These are phyloP conservation scores for Pythium sukuiense DNA, from an alignment of 352 stramenopile species.

Conservation along the genomic window DNA sequence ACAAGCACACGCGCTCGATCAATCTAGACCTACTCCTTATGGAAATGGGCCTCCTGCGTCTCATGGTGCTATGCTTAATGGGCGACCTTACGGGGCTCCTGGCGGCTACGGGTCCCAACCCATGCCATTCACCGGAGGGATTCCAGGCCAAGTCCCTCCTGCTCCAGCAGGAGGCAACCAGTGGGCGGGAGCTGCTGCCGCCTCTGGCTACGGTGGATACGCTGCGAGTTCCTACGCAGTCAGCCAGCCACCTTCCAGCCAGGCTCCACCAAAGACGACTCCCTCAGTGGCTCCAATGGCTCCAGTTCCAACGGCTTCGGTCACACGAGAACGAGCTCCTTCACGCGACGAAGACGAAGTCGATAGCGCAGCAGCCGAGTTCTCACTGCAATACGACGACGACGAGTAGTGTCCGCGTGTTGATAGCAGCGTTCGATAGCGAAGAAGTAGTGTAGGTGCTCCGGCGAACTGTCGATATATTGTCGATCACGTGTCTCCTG, in stretches of 20 bases:
- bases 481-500: not conserved
- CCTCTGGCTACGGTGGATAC: slow-evolving; percentile 22
- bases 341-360: slow-evolving; percentile 61
- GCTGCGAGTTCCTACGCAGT: not conserved
- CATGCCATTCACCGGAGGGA: slow-evolving; percentile 35
- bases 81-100: slow-evolving; percentile 22
- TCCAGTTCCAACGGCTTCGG: not conserved
- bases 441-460: not conserved
- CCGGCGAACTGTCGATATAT: not conserved
- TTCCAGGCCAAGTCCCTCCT: slow-evolving; percentile 41
- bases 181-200: slow-evolving; percentile 5
- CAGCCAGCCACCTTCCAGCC: not conserved
- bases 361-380: slow-evolving; percentile 56
- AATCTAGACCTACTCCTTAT: slow-evolving; percentile 54
- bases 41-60: slow-evolving; percentile 35
- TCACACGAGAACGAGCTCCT: slow-evolving; percentile 15
- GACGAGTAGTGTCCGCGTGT: slow-evolving; percentile 42
- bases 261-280: not conserved
- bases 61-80: slow-evolving; percentile 59
- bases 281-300: not conserved
- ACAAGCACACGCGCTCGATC: slow-evolving; percentile 18
- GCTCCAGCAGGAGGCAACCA: slow-evolving; percentile 14
- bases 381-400: slow-evolving; percentile 79
- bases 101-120: not conserved
- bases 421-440: not conserved